phyloP scores from a whole-genome alignment of 2,329 filamentous ascomycete genomes.

The Polychaeton citri region DNA sequence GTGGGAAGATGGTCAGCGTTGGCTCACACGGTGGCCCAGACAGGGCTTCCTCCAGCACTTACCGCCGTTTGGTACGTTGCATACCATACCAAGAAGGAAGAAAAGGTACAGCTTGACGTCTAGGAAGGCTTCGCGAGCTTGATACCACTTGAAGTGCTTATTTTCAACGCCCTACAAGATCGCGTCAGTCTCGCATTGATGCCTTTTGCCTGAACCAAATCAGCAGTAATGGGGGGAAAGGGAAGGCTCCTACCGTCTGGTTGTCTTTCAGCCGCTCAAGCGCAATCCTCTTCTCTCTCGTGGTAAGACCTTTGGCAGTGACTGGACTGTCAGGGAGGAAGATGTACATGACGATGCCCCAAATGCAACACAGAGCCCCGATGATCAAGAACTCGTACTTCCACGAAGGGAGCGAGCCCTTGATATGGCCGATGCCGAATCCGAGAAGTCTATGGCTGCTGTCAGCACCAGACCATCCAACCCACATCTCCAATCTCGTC shows the following conservation, averaged over 20 bases:
- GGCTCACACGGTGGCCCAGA: not conserved
- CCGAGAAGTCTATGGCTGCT: constrained; percentile 31
- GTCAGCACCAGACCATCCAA: too few relatives aligned
- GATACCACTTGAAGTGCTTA: constrained; percentile 40
- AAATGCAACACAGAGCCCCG: constrained; percentile 41
- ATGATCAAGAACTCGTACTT: constrained; percentile 57
- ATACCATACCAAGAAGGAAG: constrained; percentile 37
- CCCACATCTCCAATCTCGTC: too few relatives aligned
- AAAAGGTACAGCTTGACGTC: constrained; percentile 50
- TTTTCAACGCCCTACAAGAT: constrained; percentile 33
- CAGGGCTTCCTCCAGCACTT: not conserved
- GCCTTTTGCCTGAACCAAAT: too few relatives aligned
- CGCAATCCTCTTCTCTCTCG: constrained; percentile 40
- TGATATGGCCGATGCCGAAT: constrained; percentile 48
- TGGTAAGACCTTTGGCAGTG: constrained; percentile 38
- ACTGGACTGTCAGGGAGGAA: constrained; percentile 44
- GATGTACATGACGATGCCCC: constrained; percentile 46
- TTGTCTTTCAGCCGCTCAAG: constrained; percentile 43
- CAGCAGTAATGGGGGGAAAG: too few relatives aligned
- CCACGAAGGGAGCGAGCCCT: constrained; percentile 43
- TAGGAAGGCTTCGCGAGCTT: constrained; percentile 42
- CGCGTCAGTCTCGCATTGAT: not conserved
- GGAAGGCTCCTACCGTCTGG: constrained; percentile 39
- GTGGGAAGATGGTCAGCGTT: not conserved
- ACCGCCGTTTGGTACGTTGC: constrained; percentile 39